Conservation (phyloP, 2,329 filamentous ascomycete genomes). For the Penicillium sumatraense region DNA sequence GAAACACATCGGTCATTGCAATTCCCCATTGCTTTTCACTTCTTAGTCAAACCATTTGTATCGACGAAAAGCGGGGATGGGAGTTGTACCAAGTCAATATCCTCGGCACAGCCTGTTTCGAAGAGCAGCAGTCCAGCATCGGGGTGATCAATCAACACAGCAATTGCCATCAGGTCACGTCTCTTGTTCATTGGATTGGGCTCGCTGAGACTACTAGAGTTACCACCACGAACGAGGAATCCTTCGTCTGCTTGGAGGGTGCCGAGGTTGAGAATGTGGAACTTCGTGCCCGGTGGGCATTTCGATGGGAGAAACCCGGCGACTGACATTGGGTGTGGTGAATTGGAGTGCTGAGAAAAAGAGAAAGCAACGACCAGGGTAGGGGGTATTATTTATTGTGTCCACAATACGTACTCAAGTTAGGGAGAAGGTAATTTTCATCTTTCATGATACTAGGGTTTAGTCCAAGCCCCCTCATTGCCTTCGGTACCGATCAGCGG, state of each 20-base stretch:
- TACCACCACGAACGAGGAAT: conserved; percentile 48
- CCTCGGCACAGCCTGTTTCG: conserved; percentile 52
- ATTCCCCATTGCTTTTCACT: conserved; percentile 38
- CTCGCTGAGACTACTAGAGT: conserved; percentile 43
- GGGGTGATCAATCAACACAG: conserved; percentile 51
- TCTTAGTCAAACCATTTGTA: neutral
- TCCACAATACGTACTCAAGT: too few relatives aligned
- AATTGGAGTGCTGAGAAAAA: too few relatives aligned
- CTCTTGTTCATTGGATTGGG: conserved; percentile 47
- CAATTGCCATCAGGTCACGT: conserved; percentile 47
- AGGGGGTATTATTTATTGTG: too few relatives aligned
- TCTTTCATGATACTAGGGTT: too few relatives aligned
- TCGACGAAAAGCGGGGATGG: too few relatives aligned
- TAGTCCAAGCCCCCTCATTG: too few relatives aligned
- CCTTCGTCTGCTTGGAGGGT: conserved; percentile 53
- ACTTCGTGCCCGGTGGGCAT: conserved; percentile 47
- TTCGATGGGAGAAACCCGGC: conserved; percentile 20
- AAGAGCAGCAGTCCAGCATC: conserved; percentile 51
- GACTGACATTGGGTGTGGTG: too few relatives aligned
- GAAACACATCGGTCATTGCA: conserved; percentile 45
- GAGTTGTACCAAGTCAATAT: conserved; percentile 38
- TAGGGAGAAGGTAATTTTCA: too few relatives aligned
- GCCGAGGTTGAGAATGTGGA: conserved; percentile 52
- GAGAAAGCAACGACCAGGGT: too few relatives aligned
- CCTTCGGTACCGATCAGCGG: too few relatives aligned